Evolutionary conservation across 2,329 filamentous ascomycete species (phyloP).

Genomic region (Neofusicoccum laricinum): DNA sequence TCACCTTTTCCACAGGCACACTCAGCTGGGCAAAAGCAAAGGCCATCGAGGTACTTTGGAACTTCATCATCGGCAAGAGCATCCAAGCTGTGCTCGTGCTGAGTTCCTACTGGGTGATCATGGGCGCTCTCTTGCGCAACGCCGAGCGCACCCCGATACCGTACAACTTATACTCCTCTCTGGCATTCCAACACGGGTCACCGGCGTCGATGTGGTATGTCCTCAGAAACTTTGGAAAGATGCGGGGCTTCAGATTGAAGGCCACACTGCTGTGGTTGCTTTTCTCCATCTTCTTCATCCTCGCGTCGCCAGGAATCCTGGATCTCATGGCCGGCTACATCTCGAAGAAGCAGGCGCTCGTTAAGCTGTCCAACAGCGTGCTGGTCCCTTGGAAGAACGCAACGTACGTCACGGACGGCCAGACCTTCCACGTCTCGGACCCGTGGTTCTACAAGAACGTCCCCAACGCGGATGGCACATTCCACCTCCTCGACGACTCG

Average conservation of each 20-base stretch:
- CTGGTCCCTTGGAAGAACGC: neutral
- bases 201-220: neutral
- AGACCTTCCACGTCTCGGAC: neutral
- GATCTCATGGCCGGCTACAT: slow-evolving; percentile 15
- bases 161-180: slow-evolving; percentile 1
- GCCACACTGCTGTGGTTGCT: slow-evolving; percentile 12
- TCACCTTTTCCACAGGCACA: slow-evolving; percentile 3
- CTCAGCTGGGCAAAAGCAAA: slow-evolving; percentile 13
- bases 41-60: slow-evolving; percentile 14
- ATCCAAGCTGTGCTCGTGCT: neutral
- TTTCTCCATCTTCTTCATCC: slow-evolving; percentile 11
- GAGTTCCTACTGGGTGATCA: slow-evolving; percentile 4
- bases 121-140: slow-evolving; percentile 8
- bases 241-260: neutral
- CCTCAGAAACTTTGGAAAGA: neutral
- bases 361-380: neutral
- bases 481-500: neutral
- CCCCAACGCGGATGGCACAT: neutral
- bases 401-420: neutral
- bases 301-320: slow-evolving; percentile 1
- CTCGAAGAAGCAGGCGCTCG: slow-evolving; percentile 1
- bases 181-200: neutral
- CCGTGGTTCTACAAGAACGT: slow-evolving; percentile 1
- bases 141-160: slow-evolving; percentile 3
- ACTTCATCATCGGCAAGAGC: slow-evolving; percentile 8